A percentile compares a stretch with the other conserved stretches of the same genome.
Conservation (phyloP, 2,329 filamentous ascomycete genomes). For the Plenodomus biglobosus region DNA sequence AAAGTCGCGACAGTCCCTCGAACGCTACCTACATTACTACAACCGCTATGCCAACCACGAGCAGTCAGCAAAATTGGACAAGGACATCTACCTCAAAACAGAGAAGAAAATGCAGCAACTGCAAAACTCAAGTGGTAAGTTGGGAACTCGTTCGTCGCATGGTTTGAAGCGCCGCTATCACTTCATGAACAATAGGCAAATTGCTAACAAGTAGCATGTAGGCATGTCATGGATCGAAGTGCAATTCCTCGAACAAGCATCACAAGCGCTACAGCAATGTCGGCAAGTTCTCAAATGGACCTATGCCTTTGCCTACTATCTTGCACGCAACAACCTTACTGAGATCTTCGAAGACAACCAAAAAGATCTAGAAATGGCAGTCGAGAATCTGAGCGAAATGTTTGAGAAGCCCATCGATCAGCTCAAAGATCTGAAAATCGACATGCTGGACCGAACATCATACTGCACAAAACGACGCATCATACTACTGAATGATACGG, state of each 20-base stretch:
- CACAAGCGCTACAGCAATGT: slow-evolving; percentile 90
- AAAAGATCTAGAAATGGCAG: slow-evolving; percentile 94
- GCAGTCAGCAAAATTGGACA: slow-evolving; percentile 93
- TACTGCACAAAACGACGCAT: slow-evolving; percentile 93
- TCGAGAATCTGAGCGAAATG: slow-evolving; percentile 97
- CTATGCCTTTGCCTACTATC: slow-evolving; percentile 96
- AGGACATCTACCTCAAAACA: slow-evolving; percentile 92
- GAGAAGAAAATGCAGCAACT: slow-evolving; percentile 99
- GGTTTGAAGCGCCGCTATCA: no score
- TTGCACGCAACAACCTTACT: slow-evolving; percentile 92
- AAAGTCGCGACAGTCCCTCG: slow-evolving; percentile 82
- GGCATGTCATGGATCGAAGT: slow-evolving; percentile 97
- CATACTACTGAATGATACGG: slow-evolving; percentile 88
- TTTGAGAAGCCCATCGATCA: slow-evolving; percentile 96
- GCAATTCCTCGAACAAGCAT: slow-evolving; percentile 91
- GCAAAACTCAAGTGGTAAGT: slow-evolving; percentile 76
- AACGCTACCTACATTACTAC: slow-evolving; percentile 98
- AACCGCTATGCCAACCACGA: slow-evolving; percentile 99
- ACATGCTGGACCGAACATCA: slow-evolving; percentile 97
- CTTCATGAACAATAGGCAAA: no score
- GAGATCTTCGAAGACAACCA: slow-evolving; percentile 99
- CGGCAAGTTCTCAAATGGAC: slow-evolving; percentile 99
- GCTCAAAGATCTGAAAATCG: slow-evolving; percentile 82
- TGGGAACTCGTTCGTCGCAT: background rate
- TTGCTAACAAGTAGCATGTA: background rate